Evolutionary conservation across 495 filamentous ascomycete species (phyloP), one percentile per base, ranked within the genome.

Genomic region (Aspergillus saccharolyticus): DNA sequence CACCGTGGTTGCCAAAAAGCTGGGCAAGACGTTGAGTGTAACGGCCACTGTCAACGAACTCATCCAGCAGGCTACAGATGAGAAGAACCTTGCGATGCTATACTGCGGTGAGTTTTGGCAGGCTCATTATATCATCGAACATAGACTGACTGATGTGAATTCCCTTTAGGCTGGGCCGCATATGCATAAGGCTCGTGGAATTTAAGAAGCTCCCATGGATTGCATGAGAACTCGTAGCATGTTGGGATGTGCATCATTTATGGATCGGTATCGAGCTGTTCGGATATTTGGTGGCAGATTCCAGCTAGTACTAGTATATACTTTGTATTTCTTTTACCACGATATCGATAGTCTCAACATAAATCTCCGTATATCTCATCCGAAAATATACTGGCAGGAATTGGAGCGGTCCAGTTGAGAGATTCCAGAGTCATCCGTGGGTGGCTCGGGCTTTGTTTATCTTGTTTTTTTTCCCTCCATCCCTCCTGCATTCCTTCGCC

Each of bases 31-130:
- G 44, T 70, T 98, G 64, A 97, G 94, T 70, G 94, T 96, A 18
- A 85, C 85, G 53, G 94, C 94, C 16, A 96, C 91, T 43, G 94
- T 98, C 24, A 97, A 96, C 65, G 94, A 97, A 68, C 73, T 98
- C 54, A 97, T 97, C 59, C 94, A 97, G 68, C 88, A 93, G 73
- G 93, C 95, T 20, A 90, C 85, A 12, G 95, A 97, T 74, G 92
- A 94, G 76, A 80, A 83, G 66, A 97, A 98, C 70, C 70, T 98
- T 64, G 95, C 95, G 4, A 83, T 97, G 47, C 77, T 98, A 59
- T 98, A 90, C 80, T 86, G 83, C 67, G 92, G 91, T 91, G 83
- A 67, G 84, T 76, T 16, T 30, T 52, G 15, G 39, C 39, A 20
- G 33, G 17, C 9, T 20, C 48, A 12, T 57, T 24, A 28, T 15